Base-by-base conservation (phyloP, 2,329 filamentous ascomycete genomes). In the Pseudogymnoascus sp. region DNA sequence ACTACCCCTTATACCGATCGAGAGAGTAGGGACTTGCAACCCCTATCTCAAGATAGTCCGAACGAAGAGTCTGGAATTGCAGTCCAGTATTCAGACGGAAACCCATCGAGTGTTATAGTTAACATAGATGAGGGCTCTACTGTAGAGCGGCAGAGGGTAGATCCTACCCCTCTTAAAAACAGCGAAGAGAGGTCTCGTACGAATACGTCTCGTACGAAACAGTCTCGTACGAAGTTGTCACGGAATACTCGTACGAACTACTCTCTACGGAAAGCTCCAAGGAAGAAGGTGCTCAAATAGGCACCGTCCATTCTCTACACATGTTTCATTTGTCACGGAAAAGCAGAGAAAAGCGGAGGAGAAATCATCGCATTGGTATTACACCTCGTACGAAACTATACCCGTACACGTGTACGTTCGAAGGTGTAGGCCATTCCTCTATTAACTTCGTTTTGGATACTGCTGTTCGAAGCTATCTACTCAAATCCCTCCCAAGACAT, bases 361-460 rank as follows among this genome's bases (percentile, higher is more conserved):
- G 35, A 38, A 38, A n/a, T 38, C 35, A n/a, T 38, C 35, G 35
- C 15, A 38, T 38, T 38, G 15, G 15, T 38, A 1, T 38, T 31
- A 31, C 7, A 10, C 5, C 35, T 38, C 35, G 35, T n/a, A 38
- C 35, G 35, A n/a, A n/a, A n/a, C n/a, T n/a, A n/a, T n/a, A n/a
- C n/a, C n/a, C n/a, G n/a, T n/a, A n/a, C n/a, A n/a, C 65, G 26
- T 67, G 64, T n/a, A 68, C 50, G 29, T 21, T 67, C 5, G 7
- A 65, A 1, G 63, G 64, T 3, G 21, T 38, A 17, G 50, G 31
- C 67, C 66, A 73, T 2, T 71, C 50, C 6, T 60, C 31, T 31
- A 71, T 66, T 0, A 62, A 37, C 15, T 35, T 46, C 15, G 70
- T 60, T 38, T 66, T 66, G 13, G 5, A 29, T 11, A 53, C 19